Evolutionary conservation across 768 basidiomycete species (phyloP), one percentile per base, ranked within the genome.

Genomic region (Hygrocybe punicea): DNA sequence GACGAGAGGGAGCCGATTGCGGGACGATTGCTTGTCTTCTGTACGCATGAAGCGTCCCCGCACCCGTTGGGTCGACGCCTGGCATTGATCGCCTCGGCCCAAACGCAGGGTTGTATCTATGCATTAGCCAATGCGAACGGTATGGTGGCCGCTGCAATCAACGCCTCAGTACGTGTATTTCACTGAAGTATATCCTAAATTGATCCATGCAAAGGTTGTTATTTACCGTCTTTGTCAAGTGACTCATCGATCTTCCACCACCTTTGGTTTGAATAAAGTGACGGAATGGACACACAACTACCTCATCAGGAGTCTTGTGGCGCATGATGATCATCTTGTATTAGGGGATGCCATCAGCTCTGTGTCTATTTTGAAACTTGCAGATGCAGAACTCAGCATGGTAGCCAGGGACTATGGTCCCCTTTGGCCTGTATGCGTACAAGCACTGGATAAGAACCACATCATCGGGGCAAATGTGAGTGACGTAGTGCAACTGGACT

Each of bases 311-410:
- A 84, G 82, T 55, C 71, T 97, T 19, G 82, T 80, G 0, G 73
- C 82, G 3, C 79, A 78, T 47, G 79, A 75, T 2, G 71, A 84
- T 58, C 73, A 71, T 46, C 67, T 96, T 23, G 71, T 89, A 16
- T 79, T 85, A n/a, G 90, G 89, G 35, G 94, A 97, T 65, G 84
- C 86, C 7, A 81, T 95, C 24, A 84, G 82, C 66, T 93, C 92
- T 0, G 78, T 95, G 16, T 86, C 91, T 2, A 61, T 92, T 24
- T 73, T 95, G 33, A 79, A 79, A 55, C 68, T 87, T 51, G 58
- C 63, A 2, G 74, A 72, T 11, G 72, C 63, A 2, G 77, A 74
- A 58, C 66, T 88, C 4, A 67, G 77, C 34, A 78, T 80, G 33
- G 69, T 87, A 13, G 89, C 87, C 8, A 83, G 83, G 60, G 90